These are phyloP conservation scores for Ailanthus altissimus DNA, from an alignment of 345 rosid genomes.

Conservation along the genomic window DNA sequence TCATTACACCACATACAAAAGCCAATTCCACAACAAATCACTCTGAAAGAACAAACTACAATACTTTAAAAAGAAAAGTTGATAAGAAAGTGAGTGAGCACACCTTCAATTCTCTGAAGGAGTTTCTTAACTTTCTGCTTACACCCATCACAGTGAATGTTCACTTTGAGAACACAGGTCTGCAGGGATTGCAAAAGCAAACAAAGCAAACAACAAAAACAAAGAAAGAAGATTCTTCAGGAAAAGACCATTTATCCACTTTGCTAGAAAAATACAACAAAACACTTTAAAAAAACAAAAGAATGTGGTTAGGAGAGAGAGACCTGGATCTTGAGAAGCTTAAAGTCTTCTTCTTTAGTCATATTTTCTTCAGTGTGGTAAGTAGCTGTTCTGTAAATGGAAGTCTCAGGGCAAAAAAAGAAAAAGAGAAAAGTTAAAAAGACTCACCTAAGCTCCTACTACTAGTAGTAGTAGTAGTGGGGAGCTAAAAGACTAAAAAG, in stretches of 20 bases:
- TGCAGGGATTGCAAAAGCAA: slow-evolving; percentile 22
- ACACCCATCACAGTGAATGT: slow-evolving; percentile 85
- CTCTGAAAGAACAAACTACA: not conserved
- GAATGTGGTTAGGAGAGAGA: slow-evolving; percentile 26
- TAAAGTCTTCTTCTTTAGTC: slow-evolving; percentile 90
- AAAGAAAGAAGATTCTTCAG: slow-evolving; percentile 15
- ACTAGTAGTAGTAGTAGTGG: not conserved
- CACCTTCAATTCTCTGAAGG: slow-evolving; percentile 86
- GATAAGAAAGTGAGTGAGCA: slow-evolving; percentile 3
- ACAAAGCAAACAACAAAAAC: slow-evolving; percentile 13
- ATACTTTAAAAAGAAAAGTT: not conserved
- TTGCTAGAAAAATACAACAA: not conserved
- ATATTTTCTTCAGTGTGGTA: slow-evolving; percentile 34
- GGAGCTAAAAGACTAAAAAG: not conserved
- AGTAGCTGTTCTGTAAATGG: slow-evolving; percentile 24
- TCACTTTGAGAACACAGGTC: slow-evolving; percentile 78
- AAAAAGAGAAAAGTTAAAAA: not conserved
- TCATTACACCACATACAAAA: not conserved
- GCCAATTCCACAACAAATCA: not conserved
- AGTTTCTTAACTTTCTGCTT: slow-evolving; percentile 81
- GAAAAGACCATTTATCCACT: slow-evolving; percentile 21
- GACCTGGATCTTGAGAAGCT: slow-evolving; percentile 89
- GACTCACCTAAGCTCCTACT: slow-evolving; percentile 17
- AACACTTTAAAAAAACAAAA: not conserved
- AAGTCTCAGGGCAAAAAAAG: slow-evolving; percentile 19